Conservation (phyloP, 352 stramenopile genomes). For the Globisporangium megalacanthum region DNA sequence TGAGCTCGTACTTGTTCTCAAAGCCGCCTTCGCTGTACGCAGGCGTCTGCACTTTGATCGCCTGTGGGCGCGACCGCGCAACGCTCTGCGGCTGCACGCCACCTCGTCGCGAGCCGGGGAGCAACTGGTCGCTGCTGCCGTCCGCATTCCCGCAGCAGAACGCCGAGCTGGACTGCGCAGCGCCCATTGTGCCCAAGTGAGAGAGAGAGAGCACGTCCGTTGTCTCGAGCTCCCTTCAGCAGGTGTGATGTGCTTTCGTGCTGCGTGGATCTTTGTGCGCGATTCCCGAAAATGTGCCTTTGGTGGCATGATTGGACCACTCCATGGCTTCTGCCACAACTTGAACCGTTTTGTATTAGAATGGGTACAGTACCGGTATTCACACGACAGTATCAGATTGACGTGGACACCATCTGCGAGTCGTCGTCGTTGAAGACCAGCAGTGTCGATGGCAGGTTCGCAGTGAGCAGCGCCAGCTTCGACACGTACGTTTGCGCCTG, state of each 20-base stretch:
- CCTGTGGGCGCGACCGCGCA: slow-evolving; percentile 28
- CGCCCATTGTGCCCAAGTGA: slow-evolving; percentile 21
- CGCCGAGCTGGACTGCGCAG: slow-evolving; percentile 32
- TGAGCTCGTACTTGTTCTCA: slow-evolving; percentile 81
- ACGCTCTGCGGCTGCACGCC: slow-evolving; percentile 31
- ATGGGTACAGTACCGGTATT: too few relatives aligned
- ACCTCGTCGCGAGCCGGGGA: slow-evolving; percentile 33
- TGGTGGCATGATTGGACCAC: too few relatives aligned
- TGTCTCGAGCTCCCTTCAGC: too few relatives aligned
- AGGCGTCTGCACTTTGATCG: slow-evolving; percentile 66
- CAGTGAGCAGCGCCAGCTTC: slow-evolving; percentile 34
- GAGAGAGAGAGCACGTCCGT: too few relatives aligned
- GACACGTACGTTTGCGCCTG: slow-evolving; percentile 17
- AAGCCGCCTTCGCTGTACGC: slow-evolving; percentile 66
- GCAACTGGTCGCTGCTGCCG: slow-evolving; percentile 27
- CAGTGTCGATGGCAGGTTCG: slow-evolving; percentile 42
- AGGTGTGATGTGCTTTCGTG: too few relatives aligned
- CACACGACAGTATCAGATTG: slow-evolving; percentile 21
- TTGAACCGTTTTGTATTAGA: too few relatives aligned
- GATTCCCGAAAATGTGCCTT: too few relatives aligned
- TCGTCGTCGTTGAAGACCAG: slow-evolving; percentile 49
- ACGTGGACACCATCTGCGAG: slow-evolving; percentile 31
- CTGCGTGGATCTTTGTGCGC: too few relatives aligned
- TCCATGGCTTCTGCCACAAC: too few relatives aligned
- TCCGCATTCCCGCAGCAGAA: slow-evolving; percentile 39